A percentile compares a stretch with the other conserved stretches of the same genome.
phyloP scores from a whole-genome alignment of 495 filamentous ascomycete genomes.

The Neurospora sp. region DNA sequence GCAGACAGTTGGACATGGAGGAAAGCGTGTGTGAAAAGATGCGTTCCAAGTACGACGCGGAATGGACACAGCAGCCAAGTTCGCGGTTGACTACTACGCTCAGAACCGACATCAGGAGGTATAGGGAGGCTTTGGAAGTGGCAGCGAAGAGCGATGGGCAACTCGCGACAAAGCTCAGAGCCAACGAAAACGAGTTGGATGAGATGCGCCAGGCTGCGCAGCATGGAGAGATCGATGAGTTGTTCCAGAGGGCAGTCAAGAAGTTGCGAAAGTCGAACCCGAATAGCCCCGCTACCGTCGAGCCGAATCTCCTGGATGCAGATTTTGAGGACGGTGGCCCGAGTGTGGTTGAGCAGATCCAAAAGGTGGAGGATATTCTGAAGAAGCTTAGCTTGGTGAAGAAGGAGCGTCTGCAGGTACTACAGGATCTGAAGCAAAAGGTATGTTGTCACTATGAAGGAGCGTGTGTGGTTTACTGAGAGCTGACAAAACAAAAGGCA shows the following conservation, averaged over 20 bases:
- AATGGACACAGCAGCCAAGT: conserved; percentile 97
- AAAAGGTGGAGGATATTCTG: conserved; percentile 78
- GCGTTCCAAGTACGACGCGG: conserved; percentile 90
- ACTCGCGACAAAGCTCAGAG: conserved; percentile 70
- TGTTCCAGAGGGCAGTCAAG: conserved; percentile 73
- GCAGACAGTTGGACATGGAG: conserved; percentile 86
- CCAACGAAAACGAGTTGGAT: conserved; percentile 79
- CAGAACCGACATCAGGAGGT: conserved; percentile 74
- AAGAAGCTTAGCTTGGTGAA: conserved; percentile 89
- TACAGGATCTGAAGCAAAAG: conserved; percentile 97
- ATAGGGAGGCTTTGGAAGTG: conserved; percentile 79
- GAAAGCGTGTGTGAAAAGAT: conserved; percentile 99
- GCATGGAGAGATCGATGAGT: conserved; percentile 75
- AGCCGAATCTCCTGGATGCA: conserved; percentile 78
- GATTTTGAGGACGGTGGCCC: conserved; percentile 72
- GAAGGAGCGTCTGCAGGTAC: conserved; percentile 75
- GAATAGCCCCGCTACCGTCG: conserved; percentile 50
- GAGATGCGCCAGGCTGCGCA: conserved; percentile 91
- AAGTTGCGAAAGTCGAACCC: conserved; percentile 47
- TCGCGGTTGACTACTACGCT: conserved; percentile 79
- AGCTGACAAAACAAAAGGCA: conserved; percentile 42
- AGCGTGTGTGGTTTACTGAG: background rate
- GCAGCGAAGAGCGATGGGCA: conserved; percentile 81
- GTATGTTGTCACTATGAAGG: conserved; percentile 33
- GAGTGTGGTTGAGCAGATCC: conserved; percentile 83